Conservation (phyloP, 306 rosid species). For the Vigna hirtella region DNA sequence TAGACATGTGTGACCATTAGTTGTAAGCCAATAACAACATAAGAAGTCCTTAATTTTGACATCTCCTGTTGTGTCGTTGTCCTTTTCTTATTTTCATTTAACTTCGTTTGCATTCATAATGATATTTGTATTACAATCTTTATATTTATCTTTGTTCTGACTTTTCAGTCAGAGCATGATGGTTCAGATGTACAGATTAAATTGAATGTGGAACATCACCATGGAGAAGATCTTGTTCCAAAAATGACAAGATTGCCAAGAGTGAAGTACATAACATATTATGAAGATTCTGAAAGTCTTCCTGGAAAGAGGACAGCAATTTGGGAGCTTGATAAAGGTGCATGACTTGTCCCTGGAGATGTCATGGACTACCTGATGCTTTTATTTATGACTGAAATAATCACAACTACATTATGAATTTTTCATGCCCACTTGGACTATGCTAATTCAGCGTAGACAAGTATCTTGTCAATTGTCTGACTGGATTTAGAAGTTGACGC, state of each 20-base stretch:
- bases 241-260: slow-evolving; percentile 78
- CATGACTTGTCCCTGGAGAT: slow-evolving; percentile 43
- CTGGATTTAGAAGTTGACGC: slow-evolving; percentile 9
- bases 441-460: slow-evolving; percentile 3
- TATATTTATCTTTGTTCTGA: slow-evolving; percentile 33
- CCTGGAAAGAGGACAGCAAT: slow-evolving; percentile 96
- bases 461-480: slow-evolving; percentile 18
- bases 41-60: slow-evolving; percentile 37
- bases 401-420: slow-evolving; percentile 8
- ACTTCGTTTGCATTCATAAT: slow-evolving; percentile 28
- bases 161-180: slow-evolving; percentile 86
- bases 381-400: slow-evolving; percentile 34
- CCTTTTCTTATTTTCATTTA: slow-evolving; percentile 33
- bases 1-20: not conserved
- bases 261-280: slow-evolving; percentile 86
- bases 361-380: slow-evolving; percentile 40
- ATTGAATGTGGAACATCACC: slow-evolving; percentile 75
- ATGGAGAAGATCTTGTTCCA: slow-evolving; percentile 75
- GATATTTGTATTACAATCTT: slow-evolving; percentile 22
- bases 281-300: slow-evolving; percentile 90
- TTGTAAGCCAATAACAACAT: slow-evolving; percentile 14
- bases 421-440: not conserved
- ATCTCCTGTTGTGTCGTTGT: slow-evolving; percentile 27
- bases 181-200: slow-evolving; percentile 89
- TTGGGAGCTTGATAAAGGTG: slow-evolving; percentile 99